A percentile compares a stretch with the other conserved stretches of the same genome.
Evolutionary conservation across 257 asterid genomes (phyloP).

Genomic region (Penstemon davidsonii): DNA sequence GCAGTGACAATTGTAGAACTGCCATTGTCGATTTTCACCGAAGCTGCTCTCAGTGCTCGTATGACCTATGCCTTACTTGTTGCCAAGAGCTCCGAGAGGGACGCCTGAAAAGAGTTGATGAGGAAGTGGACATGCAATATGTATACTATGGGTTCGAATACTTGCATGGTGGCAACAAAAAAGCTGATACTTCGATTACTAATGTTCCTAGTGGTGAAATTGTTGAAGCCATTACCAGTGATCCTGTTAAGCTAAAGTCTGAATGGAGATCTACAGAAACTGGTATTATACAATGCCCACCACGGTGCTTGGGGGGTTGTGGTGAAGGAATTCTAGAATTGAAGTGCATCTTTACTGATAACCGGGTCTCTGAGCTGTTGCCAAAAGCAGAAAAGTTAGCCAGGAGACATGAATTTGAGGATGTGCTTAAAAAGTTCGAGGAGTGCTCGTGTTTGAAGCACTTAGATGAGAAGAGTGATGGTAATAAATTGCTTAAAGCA

Average conservation of each 20-base stretch:
- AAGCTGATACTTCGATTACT: slow-evolving; percentile 7
- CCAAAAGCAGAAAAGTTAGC: slow-evolving; percentile 44
- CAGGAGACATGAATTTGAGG: slow-evolving; percentile 25
- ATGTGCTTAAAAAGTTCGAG: slow-evolving; percentile 25
- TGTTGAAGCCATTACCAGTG: slow-evolving; percentile 24
- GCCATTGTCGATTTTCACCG: slow-evolving; percentile 70
- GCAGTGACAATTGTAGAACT: slow-evolving; percentile 80
- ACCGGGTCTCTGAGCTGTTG: slow-evolving; percentile 47
- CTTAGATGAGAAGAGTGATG: slow-evolving; percentile 22
- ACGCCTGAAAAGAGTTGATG: slow-evolving; percentile 43
- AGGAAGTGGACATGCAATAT: slow-evolving; percentile 33
- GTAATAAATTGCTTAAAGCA: slow-evolving; percentile 46
- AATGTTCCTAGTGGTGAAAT: slow-evolving; percentile 18
- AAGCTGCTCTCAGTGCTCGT: slow-evolving; percentile 70
- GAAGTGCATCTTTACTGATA: slow-evolving; percentile 39
- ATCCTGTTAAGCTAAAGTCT: slow-evolving; percentile 23
- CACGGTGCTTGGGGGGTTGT: slow-evolving; percentile 53
- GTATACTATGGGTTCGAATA: slow-evolving; percentile 34
- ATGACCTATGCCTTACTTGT: slow-evolving; percentile 79
- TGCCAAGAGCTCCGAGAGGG: slow-evolving; percentile 77
- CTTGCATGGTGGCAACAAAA: slow-evolving; percentile 44
- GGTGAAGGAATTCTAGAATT: slow-evolving; percentile 55
- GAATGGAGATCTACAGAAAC: slow-evolving; percentile 51
- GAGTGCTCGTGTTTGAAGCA: slow-evolving; percentile 47
- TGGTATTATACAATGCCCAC: slow-evolving; percentile 66